Evolutionary conservation across 1,139 yeast genomes (phyloP).

Genomic region (Yamadazyma spencermartinsiae): DNA sequence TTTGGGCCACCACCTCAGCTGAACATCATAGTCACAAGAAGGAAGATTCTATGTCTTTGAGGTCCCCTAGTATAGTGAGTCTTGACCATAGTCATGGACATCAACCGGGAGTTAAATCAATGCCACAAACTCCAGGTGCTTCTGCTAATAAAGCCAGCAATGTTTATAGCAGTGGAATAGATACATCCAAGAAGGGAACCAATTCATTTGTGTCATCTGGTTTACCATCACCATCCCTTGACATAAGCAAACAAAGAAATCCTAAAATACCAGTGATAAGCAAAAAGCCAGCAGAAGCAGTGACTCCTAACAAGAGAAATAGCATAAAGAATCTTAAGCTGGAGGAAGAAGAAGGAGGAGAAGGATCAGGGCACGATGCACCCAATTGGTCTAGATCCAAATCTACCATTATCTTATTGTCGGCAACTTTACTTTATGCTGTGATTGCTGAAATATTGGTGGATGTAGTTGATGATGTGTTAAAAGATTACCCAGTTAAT

Average conservation of each 20-base stretch:
- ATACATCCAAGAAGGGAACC: conserved; percentile 5
- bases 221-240: conserved; percentile 23
- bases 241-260: conserved; percentile 20
- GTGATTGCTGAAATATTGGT: conserved; percentile 93
- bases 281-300: conserved; percentile 9
- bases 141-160: background rate
- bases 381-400: conserved; percentile 94
- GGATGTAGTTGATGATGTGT: conserved; percentile 88
- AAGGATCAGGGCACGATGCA: conserved; percentile 83
- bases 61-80: conserved; percentile 26
- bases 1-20: conserved; percentile 70
- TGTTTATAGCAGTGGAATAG: conserved; percentile 4
- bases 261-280: conserved; percentile 11
- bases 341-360: conserved; percentile 26
- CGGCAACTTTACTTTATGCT: conserved; percentile 87
- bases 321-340: conserved; percentile 11
- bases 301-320: conserved; percentile 11
- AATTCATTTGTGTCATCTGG: conserved; percentile 11
- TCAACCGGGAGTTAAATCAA: conserved; percentile 1
- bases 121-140: conserved; percentile 6
- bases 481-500: conserved; percentile 71
- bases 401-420: conserved; percentile 78
- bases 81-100: conserved; percentile 22
- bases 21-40: conserved; percentile 28
- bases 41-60: conserved; percentile 13